phyloP scores from a whole-genome alignment of 345 rosid species.

The Melastoma malabathricum region DNA sequence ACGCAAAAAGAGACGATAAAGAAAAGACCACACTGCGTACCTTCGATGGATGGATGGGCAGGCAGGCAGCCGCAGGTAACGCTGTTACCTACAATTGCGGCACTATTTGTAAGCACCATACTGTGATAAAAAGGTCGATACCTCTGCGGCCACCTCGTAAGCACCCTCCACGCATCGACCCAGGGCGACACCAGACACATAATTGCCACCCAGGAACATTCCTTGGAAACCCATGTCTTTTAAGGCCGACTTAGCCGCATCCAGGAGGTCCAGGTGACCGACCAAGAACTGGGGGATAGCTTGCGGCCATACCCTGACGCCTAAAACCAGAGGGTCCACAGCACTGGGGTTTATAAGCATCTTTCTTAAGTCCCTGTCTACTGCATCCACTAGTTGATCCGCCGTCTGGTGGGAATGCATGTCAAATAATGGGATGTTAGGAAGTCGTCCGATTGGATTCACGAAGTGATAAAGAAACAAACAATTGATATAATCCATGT shows the following conservation, averaged over 20 bases:
- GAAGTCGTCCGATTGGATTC: not conserved
- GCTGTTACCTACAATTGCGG: not conserved
- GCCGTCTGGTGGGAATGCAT: conserved; percentile 31
- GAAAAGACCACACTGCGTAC: no score
- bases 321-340: conserved; percentile 54
- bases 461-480: no score
- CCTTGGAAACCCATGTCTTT: conserved; percentile 44
- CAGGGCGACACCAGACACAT: conserved; percentile 78
- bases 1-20: no score
- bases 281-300: conserved; percentile 91
- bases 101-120: conserved; percentile 37
- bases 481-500: no score
- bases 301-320: conserved; percentile 81
- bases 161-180: conserved; percentile 84
- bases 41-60: no score
- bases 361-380: conserved; percentile 79
- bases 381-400: conserved; percentile 67
- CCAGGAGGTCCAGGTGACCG: conserved; percentile 68
- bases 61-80: no score
- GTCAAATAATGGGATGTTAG: not conserved
- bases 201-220: conserved; percentile 67
- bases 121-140: conserved; percentile 46
- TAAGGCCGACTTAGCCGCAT: conserved; percentile 45
- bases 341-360: conserved; percentile 74
- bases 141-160: conserved; percentile 61